A percentile compares a stretch with the other conserved stretches of the same genome.
Conservation (phyloP, 352 stramenopile genomes). For the Phytophthora citricola region DNA sequence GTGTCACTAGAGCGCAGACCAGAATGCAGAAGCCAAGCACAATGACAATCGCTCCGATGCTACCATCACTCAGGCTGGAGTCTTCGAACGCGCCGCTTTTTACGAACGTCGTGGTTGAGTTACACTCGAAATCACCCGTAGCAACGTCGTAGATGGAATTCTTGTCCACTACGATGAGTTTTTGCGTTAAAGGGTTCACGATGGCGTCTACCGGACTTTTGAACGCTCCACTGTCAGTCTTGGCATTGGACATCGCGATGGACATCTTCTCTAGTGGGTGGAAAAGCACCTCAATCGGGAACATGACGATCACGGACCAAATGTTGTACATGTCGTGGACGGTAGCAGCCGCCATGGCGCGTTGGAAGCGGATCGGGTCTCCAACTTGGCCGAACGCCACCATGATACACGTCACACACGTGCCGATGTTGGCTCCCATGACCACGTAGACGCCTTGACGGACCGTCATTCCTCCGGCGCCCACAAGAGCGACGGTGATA, state of each 20-base stretch:
- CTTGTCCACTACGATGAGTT: conserved; percentile 43
- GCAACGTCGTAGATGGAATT: conserved; percentile 38
- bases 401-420: conserved; percentile 89
- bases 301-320: conserved; percentile 70
- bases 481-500: conserved; percentile 68
- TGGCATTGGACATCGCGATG: conserved; percentile 37
- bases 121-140: conserved; percentile 34
- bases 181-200: conserved; percentile 41
- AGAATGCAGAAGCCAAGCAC: conserved; percentile 50
- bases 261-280: conserved; percentile 63
- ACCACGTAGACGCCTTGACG: conserved; percentile 87
- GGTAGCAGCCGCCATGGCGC: conserved; percentile 53
- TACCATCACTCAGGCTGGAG: conserved; percentile 36
- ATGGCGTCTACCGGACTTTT: conserved; percentile 44
- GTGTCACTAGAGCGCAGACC: conserved; percentile 42
- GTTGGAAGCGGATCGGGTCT: conserved; percentile 65
- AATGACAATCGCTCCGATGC: conserved; percentile 47
- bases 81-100: conserved; percentile 38
- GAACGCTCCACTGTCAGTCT: conserved; percentile 38
- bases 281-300: conserved; percentile 70
- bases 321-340: conserved; percentile 90
- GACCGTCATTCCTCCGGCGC: conserved; percentile 67
- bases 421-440: conserved; percentile 92
- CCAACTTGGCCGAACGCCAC: conserved; percentile 87
- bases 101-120: conserved; percentile 36